phyloP scores from a whole-genome alignment of 768 basidiomycete species.

The Crucibulum laeve region DNA sequence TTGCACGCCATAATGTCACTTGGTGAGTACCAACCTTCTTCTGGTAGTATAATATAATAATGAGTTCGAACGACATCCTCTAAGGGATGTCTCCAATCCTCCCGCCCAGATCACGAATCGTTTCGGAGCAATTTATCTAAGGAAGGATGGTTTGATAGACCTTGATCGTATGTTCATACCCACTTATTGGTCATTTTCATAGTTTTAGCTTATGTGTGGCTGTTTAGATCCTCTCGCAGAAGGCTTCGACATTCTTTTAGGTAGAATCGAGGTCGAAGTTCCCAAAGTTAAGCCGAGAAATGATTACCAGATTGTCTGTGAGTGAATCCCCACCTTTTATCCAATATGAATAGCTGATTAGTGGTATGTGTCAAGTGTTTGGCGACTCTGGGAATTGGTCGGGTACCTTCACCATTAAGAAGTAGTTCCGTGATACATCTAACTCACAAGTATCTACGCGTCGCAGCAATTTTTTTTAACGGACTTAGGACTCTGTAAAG shows the following conservation, averaged over 20 bases:
- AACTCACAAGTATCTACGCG: not conserved
- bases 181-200: not conserved
- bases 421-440: slow-evolving; percentile 2
- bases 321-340: slow-evolving; percentile 14
- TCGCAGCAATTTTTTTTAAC: not conserved
- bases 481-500: not conserved
- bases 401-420: slow-evolving; percentile 20
- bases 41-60: slow-evolving; percentile 1
- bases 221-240: slow-evolving; percentile 23
- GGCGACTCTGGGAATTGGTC: slow-evolving; percentile 46
- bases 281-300: slow-evolving; percentile 26
- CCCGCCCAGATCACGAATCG: slow-evolving; percentile 47
- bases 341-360: slow-evolving; percentile 1
- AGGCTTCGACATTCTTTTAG: slow-evolving; percentile 33
- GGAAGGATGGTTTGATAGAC: slow-evolving; percentile 23
- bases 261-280: slow-evolving; percentile 25
- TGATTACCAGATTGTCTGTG: slow-evolving; percentile 34
- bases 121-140: slow-evolving; percentile 36
- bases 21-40: slow-evolving; percentile 24
- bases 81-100: slow-evolving; percentile 33
- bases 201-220: slow-evolving; percentile 3
- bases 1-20: slow-evolving; percentile 29
- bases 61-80: slow-evolving; percentile 5
- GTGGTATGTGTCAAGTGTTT: slow-evolving; percentile 29
- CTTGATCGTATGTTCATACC: slow-evolving; percentile 20